Evolutionary conservation across 2,329 filamentous ascomycete species (phyloP).

Genomic region (Penicillium polonicum): DNA sequence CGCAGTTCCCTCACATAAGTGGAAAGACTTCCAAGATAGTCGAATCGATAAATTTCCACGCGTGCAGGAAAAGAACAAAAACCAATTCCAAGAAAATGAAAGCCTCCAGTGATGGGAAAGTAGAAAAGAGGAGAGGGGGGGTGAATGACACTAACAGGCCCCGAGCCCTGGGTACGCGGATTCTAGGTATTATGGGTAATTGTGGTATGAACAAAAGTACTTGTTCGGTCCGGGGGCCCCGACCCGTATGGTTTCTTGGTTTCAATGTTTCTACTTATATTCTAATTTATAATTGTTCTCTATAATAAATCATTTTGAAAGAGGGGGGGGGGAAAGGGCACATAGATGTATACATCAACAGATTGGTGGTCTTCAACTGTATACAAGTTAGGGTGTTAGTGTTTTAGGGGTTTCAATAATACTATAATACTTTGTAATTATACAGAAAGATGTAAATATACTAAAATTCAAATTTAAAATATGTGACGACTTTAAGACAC

Average conservation of each 20-base stretch:
- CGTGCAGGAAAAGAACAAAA: not conserved
- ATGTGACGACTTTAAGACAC: no score
- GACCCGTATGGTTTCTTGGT: not conserved
- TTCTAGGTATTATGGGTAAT: conserved; percentile 3
- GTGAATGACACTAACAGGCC: conserved; percentile 11
- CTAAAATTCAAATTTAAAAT: no score
- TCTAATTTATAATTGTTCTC: not conserved
- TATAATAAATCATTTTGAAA: not conserved
- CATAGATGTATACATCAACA: no score
- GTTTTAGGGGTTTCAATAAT: no score
- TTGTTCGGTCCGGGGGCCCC: not conserved
- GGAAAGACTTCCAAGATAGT: not conserved
- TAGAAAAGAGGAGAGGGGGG: conserved; percentile 8
- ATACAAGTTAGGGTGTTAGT: no score
- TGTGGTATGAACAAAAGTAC: conserved; percentile 7
- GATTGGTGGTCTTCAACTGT: no score
- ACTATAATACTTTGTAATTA: no score
- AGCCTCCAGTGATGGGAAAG: not conserved
- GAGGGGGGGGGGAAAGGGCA: no score
- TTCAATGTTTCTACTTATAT: not conserved
- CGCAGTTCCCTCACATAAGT: not conserved
- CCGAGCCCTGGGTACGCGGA: conserved; percentile 14
- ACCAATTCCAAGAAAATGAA: no score
- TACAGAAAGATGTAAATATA: no score
- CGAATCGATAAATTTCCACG: not conserved